Percentiles rank a stretch among this genome's conserved stretches.
Conservation (phyloP, 208 protist genomes). For the Blechomonas ayalai region DNA sequence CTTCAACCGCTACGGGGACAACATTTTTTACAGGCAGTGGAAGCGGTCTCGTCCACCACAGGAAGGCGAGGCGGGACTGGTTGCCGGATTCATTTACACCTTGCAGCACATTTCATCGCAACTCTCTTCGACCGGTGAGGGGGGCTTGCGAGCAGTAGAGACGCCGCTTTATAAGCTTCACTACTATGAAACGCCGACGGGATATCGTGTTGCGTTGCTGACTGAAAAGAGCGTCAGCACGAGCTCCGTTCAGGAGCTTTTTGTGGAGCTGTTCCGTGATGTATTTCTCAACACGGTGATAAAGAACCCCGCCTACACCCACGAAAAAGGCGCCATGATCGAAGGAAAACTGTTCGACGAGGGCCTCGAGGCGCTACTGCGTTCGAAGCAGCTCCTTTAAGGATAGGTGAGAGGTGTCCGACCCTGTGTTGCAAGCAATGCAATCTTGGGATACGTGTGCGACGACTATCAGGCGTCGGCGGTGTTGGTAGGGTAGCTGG, state of each 20-base stretch:
- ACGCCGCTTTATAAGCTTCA: conserved; percentile 86
- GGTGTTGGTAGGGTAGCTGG: not conserved
- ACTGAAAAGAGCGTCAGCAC: conserved; percentile 58
- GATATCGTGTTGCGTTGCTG: conserved; percentile 71
- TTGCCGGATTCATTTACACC: conserved; percentile 85
- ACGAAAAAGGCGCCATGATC: conserved; percentile 53
- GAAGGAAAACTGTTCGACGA: conserved; percentile 51
- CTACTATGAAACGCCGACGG: conserved; percentile 82
- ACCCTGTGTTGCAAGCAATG: no score
- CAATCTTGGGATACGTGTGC: no score
- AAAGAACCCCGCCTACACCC: conserved; percentile 57
- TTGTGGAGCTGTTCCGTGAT: conserved; percentile 50
- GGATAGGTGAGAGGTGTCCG: not conserved
- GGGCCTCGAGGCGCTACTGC: conserved; percentile 46
- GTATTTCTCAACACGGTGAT: conserved; percentile 57
- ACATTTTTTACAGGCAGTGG: conserved; percentile 82
- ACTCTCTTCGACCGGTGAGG: conserved; percentile 36
- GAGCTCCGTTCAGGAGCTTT: conserved; percentile 24
- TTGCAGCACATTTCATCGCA: conserved; percentile 83
- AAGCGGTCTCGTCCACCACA: conserved; percentile 53
- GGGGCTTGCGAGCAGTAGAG: conserved; percentile 56
- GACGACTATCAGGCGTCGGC: not conserved
- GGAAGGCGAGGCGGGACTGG: conserved; percentile 74
- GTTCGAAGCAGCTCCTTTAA: conserved; percentile 32
- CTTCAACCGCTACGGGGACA: conserved; percentile 85